A percentile compares a stretch with the other conserved stretches of the same genome.
These are phyloP conservation scores for Straminergon stramineum DNA, from an alignment of 225 moss, liverwort and hornwort genomes.

Conservation along the genomic window DNA sequence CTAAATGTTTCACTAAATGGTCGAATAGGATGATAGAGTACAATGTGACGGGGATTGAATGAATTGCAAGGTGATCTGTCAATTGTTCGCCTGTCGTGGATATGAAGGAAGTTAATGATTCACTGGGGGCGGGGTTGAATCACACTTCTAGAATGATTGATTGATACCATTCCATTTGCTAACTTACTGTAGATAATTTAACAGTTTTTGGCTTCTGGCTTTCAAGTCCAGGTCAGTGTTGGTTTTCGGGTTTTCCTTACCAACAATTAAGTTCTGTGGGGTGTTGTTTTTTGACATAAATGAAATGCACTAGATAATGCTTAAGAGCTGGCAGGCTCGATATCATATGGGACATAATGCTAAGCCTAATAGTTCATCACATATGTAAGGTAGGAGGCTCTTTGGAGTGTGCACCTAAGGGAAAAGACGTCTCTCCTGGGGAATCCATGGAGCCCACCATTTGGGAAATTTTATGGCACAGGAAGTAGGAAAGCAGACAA, in stretches of 20 bases:
- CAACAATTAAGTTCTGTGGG: not conserved
- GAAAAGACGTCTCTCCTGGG: too few relatives aligned
- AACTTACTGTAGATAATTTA: too few relatives aligned
- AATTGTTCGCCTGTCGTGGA: not conserved
- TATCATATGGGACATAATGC: too few relatives aligned
- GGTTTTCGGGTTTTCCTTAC: rapidly evolving
- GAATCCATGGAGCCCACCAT: too few relatives aligned
- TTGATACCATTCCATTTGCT: not conserved
- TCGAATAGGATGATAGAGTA: not conserved
- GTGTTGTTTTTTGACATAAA: too few relatives aligned
- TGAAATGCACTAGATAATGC: too few relatives aligned
- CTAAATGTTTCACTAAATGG: not conserved
- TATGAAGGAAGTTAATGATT: not conserved
- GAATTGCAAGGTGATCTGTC: not conserved
- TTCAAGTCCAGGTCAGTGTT: not conserved
- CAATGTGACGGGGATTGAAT: not conserved
- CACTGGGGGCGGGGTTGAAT: not conserved
- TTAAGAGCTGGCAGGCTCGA: too few relatives aligned
- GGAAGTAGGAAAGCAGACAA: too few relatives aligned
- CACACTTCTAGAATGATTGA: not conserved
- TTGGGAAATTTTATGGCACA: too few relatives aligned
- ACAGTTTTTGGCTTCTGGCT: not conserved
- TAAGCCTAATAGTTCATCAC: too few relatives aligned
- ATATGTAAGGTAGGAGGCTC: too few relatives aligned
- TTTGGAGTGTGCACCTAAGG: too few relatives aligned